These are phyloP conservation scores for Artomyces pyxidatus DNA, from an alignment of 768 basidiomycete genomes.

Conservation along the genomic window DNA sequence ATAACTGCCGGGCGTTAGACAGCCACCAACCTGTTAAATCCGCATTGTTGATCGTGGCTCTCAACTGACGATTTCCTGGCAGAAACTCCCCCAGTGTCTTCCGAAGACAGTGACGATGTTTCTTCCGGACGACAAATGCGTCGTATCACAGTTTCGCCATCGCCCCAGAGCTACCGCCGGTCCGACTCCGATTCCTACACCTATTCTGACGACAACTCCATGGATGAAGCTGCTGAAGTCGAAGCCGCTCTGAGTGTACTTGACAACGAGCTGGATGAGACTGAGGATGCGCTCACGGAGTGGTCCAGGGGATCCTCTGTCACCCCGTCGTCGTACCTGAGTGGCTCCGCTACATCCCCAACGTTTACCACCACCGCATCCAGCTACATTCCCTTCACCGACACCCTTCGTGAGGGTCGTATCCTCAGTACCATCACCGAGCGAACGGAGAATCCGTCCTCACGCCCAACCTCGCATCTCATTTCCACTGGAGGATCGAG, in stretches of 20 bases:
- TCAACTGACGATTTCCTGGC: slow-evolving; percentile 1
- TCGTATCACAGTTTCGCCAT: slow-evolving; percentile 18
- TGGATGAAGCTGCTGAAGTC: slow-evolving; percentile 45
- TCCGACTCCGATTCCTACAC: slow-evolving; percentile 13
- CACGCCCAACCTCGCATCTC: slow-evolving; percentile 45
- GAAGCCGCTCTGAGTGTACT: slow-evolving; percentile 59
- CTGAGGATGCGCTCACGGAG: slow-evolving; percentile 56
- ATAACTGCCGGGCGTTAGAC: too few species aligned
- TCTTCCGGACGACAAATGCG: slow-evolving; percentile 16
- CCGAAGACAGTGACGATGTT: slow-evolving; percentile 12
- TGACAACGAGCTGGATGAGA: slow-evolving; percentile 58
- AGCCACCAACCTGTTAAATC: not conserved
- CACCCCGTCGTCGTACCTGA: slow-evolving; percentile 28
- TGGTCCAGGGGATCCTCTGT: slow-evolving; percentile 45
- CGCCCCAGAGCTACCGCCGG: slow-evolving; percentile 3
- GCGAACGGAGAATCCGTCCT: slow-evolving; percentile 56
- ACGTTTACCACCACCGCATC: slow-evolving; percentile 13
- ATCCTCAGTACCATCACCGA: slow-evolving; percentile 73
- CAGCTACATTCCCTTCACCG: slow-evolving; percentile 22
- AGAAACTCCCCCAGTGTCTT: slow-evolving; percentile 9
- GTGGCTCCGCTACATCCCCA: slow-evolving; percentile 18
- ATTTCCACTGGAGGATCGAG: slow-evolving; percentile 20
- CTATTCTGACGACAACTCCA: slow-evolving; percentile 49
- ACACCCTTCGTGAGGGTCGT: slow-evolving; percentile 36
- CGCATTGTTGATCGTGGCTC: not conserved